Evolutionary conservation across 1,139 yeast genomes (phyloP), one percentile per base, ranked within the genome.

Genomic region (Pneumocystis murina): DNA sequence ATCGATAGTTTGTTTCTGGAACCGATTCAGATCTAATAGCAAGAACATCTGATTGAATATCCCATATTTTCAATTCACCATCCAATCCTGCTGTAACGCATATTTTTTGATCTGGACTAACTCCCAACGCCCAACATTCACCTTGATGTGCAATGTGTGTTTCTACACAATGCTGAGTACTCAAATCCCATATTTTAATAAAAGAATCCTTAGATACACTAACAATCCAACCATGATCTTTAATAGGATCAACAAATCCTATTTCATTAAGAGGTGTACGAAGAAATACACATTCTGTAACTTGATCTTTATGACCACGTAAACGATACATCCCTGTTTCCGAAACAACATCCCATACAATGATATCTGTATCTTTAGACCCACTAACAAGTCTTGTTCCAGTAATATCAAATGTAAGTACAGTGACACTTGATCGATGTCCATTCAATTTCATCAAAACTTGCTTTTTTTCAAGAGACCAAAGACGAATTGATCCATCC

Each of bases 61-160:
- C 75, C 97, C 98, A 92, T 17, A 90, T 80, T 72, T 88, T 89
- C 55, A 88, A 81, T 72, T 90, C 95, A 68, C 87, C 86, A 67
- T 86, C 90, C 69, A 83, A 81, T 57, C 96, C 94, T 48, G 86
- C 80, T 1, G 96, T 90, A 20, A 90, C 75, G 36, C 58, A 59
- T n/a, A 54, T 62, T 20, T 20, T 70, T 66, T 66, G 14, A 33
- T 72, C 72, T 2, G 67, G 64, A 65, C 75, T 75, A 39, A 84
- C 73, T 1, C 83, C 87, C 72, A 89, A 74, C 2, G 88, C 77
- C 97, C 97, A 91, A 75, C 96, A 88, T 74, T 92, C 97, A 67
- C 90, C 90, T 17, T 88, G 81, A 72, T 90, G 96, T 0, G 97
- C 96, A 67, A 91, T 83, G 73, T 90, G 97, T 0, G 97, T 90